Evolutionary conservation across 1,284 basidiomycete species (phyloP), one percentile per base, ranked within the genome.

Genomic region (Meripilus lineatus): DNA sequence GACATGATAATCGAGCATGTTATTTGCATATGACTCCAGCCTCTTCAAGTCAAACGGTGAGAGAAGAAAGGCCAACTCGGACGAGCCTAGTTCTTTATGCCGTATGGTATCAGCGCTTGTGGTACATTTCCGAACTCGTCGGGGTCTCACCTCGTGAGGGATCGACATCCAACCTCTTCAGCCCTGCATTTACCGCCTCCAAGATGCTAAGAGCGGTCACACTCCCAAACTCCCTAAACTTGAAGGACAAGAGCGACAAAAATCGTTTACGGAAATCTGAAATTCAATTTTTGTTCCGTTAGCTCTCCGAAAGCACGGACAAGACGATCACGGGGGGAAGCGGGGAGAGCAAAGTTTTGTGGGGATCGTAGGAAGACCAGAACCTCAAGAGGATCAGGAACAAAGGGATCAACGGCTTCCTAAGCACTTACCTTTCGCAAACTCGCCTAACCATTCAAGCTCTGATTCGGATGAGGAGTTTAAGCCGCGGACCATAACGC

Each of bases 1-100:
- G 56, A 97, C 90, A 61, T 97, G 93, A 61, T 95, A 96, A 65
- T 99, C 96, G 38, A 99, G 76, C 80, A 89, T 84, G 66, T 94
- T 96, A 64, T 95, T 93, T 4, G 92, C 87, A 57, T 99, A 99
- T 5, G 94, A 89, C 54, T 95, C 89, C 26, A 99, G 77, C 2
- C 96, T 84, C 68, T 98, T 98, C 57, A 99, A 74, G 66, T 99
- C 96, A 61, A 97, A 98, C 0, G 95, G 93, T 1, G 92, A 84
- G 48, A 96, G 65, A 14, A 90, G 65, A 32, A 84, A 70, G 1
- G 77, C 72, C 7, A 99, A 71, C 57, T 98, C 93, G 1, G 74
- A 58, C 2, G 84, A 65, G n/a, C 65, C 64, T 21, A 82, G 68
- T 44, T 65, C 89, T 82, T 35, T 15, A 42, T 21, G 32, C 10